Base-by-base conservation (phyloP, 495 filamentous ascomycete species). In the Penicillium antarcticum region DNA sequence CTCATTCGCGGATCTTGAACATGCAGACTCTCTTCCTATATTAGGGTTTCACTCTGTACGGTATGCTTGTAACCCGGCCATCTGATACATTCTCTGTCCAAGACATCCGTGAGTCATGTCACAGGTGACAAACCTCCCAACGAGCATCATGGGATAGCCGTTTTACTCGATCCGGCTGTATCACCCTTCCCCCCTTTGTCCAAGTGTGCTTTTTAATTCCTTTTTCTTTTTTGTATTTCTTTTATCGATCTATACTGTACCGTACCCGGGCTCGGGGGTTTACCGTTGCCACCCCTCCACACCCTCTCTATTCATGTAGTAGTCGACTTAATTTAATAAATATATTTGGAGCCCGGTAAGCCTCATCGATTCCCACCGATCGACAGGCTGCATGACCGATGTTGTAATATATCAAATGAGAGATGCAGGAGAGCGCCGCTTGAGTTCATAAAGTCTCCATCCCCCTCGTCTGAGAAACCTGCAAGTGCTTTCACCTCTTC, bases 341-440 rank as follows among this genome's bases (percentile, higher is more conserved):
- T 39, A 42, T 33, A 53, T 18, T 56, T 55, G 48, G 52, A 48
- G 52, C 31, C 53, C 57, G 60, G 54, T 59, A 57, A 66, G 55
- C 58, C 60, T 66, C 59, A 55, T 62, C 54, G 57, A 66, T 61
- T 64, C 42, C 57, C 61, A 64, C 60, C 63, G 70, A 73, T 73
- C 68, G 63, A 71, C 70, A 58, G 56, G 66, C 67, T 75, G 74
- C 74, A 77, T 75, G 74, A 76, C 72, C 69, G 61, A 64, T 65
- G 65, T 63, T 65, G 61, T 67, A 70, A 71, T 70, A 72, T 69
- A 75, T 71, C 77, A 77, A 80, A 78, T 80, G 76, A 71, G 73
- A 76, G 69, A 60, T 67, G 68, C 64, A 65, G 70, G 60, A 77
- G 68, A 67, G 56, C 55, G 57, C 56, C 67, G 61, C 56, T 55